Conservation (phyloP, 192 early-diverging fungal genomes). For the Coemansia sp. region DNA sequence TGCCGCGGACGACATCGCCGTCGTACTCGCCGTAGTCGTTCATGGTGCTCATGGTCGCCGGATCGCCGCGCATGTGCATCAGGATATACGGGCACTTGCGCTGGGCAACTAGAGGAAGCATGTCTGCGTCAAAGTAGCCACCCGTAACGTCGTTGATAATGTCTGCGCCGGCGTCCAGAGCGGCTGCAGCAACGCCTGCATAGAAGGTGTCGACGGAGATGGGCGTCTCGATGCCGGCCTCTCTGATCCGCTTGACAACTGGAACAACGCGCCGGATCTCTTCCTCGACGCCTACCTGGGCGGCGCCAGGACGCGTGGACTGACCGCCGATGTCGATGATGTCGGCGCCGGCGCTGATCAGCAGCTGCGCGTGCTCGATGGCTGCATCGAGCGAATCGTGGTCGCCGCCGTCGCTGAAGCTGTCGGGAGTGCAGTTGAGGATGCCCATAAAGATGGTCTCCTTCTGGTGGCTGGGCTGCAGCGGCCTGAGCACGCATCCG, state of each 20-base stretch:
- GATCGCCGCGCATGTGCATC: slow-evolving; percentile 98
- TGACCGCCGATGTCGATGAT: slow-evolving; percentile 96
- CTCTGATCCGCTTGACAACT: slow-evolving; percentile 74
- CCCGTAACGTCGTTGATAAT: slow-evolving; percentile 95
- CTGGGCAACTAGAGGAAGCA: slow-evolving; percentile 77
- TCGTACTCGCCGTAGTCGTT: slow-evolving; percentile 72
- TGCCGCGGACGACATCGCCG: slow-evolving; percentile 65
- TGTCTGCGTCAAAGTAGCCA: slow-evolving; percentile 72
- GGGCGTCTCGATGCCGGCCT: slow-evolving; percentile 56
- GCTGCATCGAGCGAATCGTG: slow-evolving; percentile 64
- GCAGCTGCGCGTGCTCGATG: slow-evolving; percentile 59
- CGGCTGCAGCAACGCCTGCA: slow-evolving; percentile 76
- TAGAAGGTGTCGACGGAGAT: slow-evolving; percentile 95
- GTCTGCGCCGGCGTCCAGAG: slow-evolving; percentile 87
- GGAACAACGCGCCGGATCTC: slow-evolving; percentile 84
- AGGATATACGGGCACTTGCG: slow-evolving; percentile 79
- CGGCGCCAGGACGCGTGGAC: slow-evolving; percentile 86
- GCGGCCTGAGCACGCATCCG: slow-evolving; percentile 56
- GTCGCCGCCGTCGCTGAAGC: slow-evolving; percentile 91
- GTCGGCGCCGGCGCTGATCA: slow-evolving; percentile 76
- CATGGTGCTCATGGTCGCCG: slow-evolving; percentile 77
- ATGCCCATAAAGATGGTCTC: slow-evolving; percentile 93
- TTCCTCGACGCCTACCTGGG: slow-evolving; percentile 68
- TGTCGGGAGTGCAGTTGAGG: slow-evolving; percentile 94
- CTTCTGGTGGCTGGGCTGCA: slow-evolving; percentile 38